A percentile compares a stretch with the other conserved stretches of the same genome.
Conservation (phyloP, 768 basidiomycete genomes). For the Nevesoporus exiguus region DNA sequence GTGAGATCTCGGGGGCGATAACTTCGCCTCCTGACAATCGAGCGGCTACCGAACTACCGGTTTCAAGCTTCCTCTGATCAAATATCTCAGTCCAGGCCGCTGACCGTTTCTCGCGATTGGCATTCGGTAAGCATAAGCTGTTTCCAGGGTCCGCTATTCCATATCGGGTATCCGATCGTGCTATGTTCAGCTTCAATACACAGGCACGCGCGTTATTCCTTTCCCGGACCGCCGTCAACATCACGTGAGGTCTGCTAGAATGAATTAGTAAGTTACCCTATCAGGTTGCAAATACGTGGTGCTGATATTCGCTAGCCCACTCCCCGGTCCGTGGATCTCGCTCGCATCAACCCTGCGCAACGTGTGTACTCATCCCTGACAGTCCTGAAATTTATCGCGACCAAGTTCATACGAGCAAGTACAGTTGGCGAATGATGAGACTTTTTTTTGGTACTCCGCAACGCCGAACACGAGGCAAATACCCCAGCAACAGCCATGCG, state of each 20-base stretch:
- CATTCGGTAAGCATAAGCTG: constrained; percentile 20
- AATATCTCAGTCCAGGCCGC: constrained; percentile 26
- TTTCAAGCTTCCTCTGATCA: constrained; percentile 27
- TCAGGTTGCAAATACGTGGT: constrained; percentile 27
- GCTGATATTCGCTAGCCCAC: constrained; percentile 18
- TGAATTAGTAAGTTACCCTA: constrained; percentile 23
- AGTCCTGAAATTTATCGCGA: constrained; percentile 5
- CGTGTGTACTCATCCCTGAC: constrained; percentile 10
- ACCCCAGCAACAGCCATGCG: not conserved
- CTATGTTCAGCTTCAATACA: constrained; percentile 17
- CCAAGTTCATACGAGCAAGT: not conserved
- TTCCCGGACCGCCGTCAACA: constrained; percentile 12
- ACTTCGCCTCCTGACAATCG: constrained; percentile 32
- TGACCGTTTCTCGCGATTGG: constrained; percentile 27
- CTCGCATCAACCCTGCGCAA: constrained; percentile 18
- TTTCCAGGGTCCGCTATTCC: constrained; percentile 33
- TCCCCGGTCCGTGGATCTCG: constrained; percentile 21
- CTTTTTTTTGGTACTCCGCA: constrained; percentile 17
- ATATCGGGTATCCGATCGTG: constrained; percentile 22
- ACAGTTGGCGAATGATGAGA: constrained; percentile 15
- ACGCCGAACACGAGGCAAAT: constrained; percentile 1
- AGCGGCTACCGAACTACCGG: constrained; percentile 30
- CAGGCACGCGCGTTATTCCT: constrained; percentile 26
- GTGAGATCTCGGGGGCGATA: constrained; percentile 36
- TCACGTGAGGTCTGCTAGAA: constrained; percentile 16